Evolutionary conservation across 2,329 filamentous ascomycete species (phyloP).

Genomic region (Herpotrichia juniperi): DNA sequence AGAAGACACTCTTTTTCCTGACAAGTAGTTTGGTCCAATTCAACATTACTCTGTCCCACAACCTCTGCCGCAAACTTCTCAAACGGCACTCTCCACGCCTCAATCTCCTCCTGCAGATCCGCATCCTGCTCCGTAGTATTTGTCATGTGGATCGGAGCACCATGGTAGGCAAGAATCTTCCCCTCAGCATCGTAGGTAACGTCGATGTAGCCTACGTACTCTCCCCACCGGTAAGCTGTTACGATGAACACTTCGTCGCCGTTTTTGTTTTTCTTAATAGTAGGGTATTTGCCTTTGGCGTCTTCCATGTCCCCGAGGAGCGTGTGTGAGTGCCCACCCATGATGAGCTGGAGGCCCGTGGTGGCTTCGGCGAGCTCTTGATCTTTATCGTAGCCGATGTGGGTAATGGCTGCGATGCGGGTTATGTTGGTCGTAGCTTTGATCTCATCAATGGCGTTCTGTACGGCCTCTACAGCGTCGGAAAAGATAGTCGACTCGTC

Average conservation of each 20-base stretch:
- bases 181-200: constrained; percentile 67
- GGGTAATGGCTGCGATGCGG: constrained; percentile 69
- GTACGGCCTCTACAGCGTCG: constrained; percentile 63
- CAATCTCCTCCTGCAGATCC: constrained; percentile 63
- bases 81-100: constrained; percentile 66
- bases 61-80: constrained; percentile 64
- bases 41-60: constrained; percentile 61
- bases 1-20: constrained; percentile 62
- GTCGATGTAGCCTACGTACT: constrained; percentile 72
- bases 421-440: constrained; percentile 66
- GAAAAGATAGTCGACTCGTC: constrained; percentile 64
- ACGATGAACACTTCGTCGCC: constrained; percentile 73
- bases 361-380: constrained; percentile 65
- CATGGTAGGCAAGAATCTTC: constrained; percentile 67
- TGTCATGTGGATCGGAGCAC: constrained; percentile 68
- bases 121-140: constrained; percentile 65
- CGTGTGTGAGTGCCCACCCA: constrained; percentile 66
- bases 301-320: constrained; percentile 65
- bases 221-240: constrained; percentile 71
- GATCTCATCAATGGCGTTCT: constrained; percentile 67
- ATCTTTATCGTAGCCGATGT: constrained; percentile 71
- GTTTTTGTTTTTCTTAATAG: constrained; percentile 64
- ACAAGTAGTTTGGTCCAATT: constrained; percentile 66
- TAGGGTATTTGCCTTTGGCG: constrained; percentile 67
- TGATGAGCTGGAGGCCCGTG: constrained; percentile 70